Evolutionary conservation across 2,329 filamentous ascomycete species (phyloP), one percentile per base, ranked within the genome.

Genomic region (Alternaria conjuncta): DNA sequence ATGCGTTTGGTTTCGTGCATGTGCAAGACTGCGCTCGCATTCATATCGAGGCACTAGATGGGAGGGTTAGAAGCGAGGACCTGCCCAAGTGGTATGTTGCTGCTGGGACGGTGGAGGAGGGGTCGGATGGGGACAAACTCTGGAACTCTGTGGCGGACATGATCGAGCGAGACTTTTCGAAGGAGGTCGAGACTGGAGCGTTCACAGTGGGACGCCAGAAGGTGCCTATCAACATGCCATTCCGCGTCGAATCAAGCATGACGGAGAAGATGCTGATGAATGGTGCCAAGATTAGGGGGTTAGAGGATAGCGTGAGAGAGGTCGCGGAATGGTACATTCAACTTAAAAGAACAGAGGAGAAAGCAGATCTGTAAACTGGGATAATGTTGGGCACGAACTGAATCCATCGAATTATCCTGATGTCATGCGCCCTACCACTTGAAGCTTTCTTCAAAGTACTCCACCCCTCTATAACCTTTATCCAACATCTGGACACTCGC

Each of bases 381-480:
- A 21, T 1, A n/a, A 41, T 13, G 20, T 21, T n/a, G 9, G 1
- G 28, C 0, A 18, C 30, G 15, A 25, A 0, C 1, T 12, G 21
- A 18, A 23, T n/a, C n/a, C 30, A 15, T 30, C 54, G 28, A 23
- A 11, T 21, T 2, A n/a, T 1, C 9, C 30, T 13, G 6, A 32
- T 46, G 6, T 25, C 13, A 3, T 43, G 8, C 13, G 18, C 3
- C 26, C 61, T 66, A 77, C 79, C 87, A 83, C 63, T 80, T 80
- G 64, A 84, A 85, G 12, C 79, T 81, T 66, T 85, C 83, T 65
- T 85, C 83, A 43, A 84, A 79, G 67, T 84, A 85, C 54, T 81
- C 78, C 10, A 85, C 71, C 0, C 75, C 68, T 2, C 61, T 55
- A 61, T 67, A 66, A 0, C 76, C 75, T 25, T 62, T 62, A 8